These are phyloP conservation scores for Nitzschia palea DNA, from an alignment of 108 stramenopile genomes.

Conservation along the genomic window DNA sequence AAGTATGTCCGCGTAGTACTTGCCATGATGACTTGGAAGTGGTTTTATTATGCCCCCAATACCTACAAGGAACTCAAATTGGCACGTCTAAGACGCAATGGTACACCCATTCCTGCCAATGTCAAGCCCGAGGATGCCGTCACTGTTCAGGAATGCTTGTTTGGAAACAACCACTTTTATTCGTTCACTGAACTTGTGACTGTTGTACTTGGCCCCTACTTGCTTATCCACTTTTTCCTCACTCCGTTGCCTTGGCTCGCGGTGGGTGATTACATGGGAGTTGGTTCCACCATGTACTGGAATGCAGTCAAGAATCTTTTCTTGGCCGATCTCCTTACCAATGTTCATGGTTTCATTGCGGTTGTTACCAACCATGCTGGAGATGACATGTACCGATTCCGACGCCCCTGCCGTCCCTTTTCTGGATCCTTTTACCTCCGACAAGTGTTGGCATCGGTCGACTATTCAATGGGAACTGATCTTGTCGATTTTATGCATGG, in stretches of 20 bases:
- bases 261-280: constrained; percentile 29
- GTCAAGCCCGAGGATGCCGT: constrained; percentile 39
- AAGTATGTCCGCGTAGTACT: constrained; percentile 45
- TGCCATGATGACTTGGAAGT: constrained; percentile 62
- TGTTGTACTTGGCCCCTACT: constrained; percentile 55
- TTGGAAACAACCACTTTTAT: constrained; percentile 26
- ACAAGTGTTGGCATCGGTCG: constrained; percentile 58
- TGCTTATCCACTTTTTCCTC: constrained; percentile 54
- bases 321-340: constrained; percentile 67
- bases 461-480: constrained; percentile 60
- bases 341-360: constrained; percentile 64
- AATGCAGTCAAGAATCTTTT: constrained; percentile 61
- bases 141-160: constrained; percentile 37
- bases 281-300: constrained; percentile 43
- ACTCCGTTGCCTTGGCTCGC: constrained; percentile 52
- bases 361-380: constrained; percentile 82
- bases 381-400: constrained; percentile 71
- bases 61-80: constrained; percentile 70
- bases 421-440: constrained; percentile 63
- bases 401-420: constrained; percentile 61
- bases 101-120: constrained; percentile 28
- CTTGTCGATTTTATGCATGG: constrained; percentile 66
- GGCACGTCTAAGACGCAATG: constrained; percentile 37
- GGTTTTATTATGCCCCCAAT: constrained; percentile 76
- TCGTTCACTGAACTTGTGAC: constrained; percentile 40